Conservation (phyloP, 805 yeast species). For the Candida ulmi region DNA sequence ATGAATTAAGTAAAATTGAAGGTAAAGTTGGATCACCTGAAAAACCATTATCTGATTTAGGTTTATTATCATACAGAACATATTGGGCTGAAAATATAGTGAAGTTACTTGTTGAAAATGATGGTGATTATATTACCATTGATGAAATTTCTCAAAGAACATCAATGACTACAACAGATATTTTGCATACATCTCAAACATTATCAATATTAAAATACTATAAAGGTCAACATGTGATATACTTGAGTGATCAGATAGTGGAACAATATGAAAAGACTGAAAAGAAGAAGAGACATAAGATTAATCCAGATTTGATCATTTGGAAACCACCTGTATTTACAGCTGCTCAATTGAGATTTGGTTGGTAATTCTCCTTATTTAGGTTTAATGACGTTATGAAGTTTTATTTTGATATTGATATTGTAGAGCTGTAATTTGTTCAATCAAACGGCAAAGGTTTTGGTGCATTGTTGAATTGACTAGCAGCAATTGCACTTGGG, state of each 20-base stretch:
- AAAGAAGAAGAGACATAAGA: constrained; percentile 66
- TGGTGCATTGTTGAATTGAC: constrained; percentile 38
- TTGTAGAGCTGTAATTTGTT: constrained; percentile 2
- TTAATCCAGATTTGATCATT: constrained; percentile 63
- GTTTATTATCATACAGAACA: constrained; percentile 88
- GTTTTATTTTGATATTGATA: background rate
- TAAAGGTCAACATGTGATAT: constrained; percentile 91
- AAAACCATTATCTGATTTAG: constrained; percentile 93
- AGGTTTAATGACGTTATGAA: constrained; percentile 1
- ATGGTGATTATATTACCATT: constrained; percentile 55
- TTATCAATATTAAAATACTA: constrained; percentile 85
- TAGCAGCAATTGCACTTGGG: constrained; percentile 94
- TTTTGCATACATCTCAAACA: constrained; percentile 88
- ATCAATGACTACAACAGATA: constrained; percentile 95
- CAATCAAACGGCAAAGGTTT: constrained; percentile 66
- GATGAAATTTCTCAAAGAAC: constrained; percentile 86
- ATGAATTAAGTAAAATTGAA: constrained; percentile 83
- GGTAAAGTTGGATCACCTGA: constrained; percentile 95
- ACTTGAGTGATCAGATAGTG: constrained; percentile 76
- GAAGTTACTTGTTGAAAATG: constrained; percentile 58
- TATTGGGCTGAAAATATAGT: constrained; percentile 93
- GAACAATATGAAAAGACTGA: constrained; percentile 63
- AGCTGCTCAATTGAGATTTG: constrained; percentile 92
- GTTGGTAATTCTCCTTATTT: constrained; percentile 53
- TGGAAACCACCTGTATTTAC: constrained; percentile 97